phyloP scores from a whole-genome alignment of 371 early-diverging fungal genomes.

The Catenaria anguillulae region DNA sequence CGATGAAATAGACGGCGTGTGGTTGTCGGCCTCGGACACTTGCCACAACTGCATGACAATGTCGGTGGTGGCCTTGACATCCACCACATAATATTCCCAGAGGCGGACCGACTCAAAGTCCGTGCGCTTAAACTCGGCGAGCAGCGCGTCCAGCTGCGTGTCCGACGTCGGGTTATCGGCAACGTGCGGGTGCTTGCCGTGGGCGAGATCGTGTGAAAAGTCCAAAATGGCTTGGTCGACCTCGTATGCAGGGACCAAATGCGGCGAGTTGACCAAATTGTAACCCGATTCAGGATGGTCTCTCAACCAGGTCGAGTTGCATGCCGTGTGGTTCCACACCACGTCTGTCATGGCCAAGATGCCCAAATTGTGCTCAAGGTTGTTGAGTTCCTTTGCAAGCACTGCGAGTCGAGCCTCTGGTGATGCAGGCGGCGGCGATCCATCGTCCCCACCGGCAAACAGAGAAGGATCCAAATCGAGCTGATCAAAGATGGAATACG shows the following conservation, averaged over 20 bases:
- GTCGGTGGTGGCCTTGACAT: slow-evolving; percentile 23
- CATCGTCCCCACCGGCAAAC: slow-evolving; percentile 40
- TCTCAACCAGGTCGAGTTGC: slow-evolving; percentile 70
- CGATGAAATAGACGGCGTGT: background rate
- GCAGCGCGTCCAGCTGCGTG: slow-evolving; percentile 43
- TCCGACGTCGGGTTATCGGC: slow-evolving; percentile 36
- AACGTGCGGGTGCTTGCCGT: slow-evolving; percentile 10
- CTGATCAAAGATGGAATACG: slow-evolving; percentile 89
- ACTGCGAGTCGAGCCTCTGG: slow-evolving; percentile 40
- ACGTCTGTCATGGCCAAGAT: slow-evolving; percentile 77
- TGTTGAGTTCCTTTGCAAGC: slow-evolving; percentile 33
- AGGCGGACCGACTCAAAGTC: slow-evolving; percentile 52
- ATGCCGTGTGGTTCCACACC: slow-evolving; percentile 96
- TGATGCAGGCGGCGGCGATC: too few species aligned
- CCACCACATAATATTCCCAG: slow-evolving; percentile 77
- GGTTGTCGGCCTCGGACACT: too few species aligned
- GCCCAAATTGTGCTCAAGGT: slow-evolving; percentile 43
- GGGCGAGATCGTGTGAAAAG: slow-evolving; percentile 33
- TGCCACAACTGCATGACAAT: background rate
- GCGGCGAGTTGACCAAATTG: slow-evolving; percentile 62
- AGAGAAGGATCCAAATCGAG: slow-evolving; percentile 66
- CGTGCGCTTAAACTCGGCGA: slow-evolving; percentile 39
- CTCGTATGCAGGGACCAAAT: slow-evolving; percentile 81
- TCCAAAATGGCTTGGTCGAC: slow-evolving; percentile 66
- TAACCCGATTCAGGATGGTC: slow-evolving; percentile 83